These are phyloP conservation scores for Coniochaeta sp. DNA, from an alignment of 2,329 filamentous ascomycete species.

Conservation along the genomic window DNA sequence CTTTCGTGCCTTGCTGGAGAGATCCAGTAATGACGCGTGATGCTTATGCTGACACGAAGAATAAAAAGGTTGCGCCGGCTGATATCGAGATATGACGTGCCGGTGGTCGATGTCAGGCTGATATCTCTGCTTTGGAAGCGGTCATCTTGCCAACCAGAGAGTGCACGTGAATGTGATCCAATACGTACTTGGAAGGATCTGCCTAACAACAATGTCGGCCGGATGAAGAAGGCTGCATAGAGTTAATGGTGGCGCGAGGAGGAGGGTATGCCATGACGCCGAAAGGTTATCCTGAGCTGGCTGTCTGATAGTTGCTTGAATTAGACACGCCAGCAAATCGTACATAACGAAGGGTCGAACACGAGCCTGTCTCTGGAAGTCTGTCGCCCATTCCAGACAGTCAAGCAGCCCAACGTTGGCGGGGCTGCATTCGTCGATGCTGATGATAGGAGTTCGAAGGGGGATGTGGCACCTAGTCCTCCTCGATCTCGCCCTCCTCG, in stretches of 20 bases:
- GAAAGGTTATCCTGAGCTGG: neutral
- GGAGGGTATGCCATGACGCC: neutral
- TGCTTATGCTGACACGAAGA: neutral
- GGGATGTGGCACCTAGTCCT: slow-evolving; percentile 43
- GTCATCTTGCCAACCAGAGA: slow-evolving; percentile 5
- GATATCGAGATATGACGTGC: neutral
- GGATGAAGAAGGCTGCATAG: neutral
- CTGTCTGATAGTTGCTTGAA: neutral
- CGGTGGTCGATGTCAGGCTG: neutral
- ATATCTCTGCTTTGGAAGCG: neutral
- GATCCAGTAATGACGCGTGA: neutral
- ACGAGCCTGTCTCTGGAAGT: neutral
- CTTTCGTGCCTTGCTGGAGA: neutral
- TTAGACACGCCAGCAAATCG: neutral
- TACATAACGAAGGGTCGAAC: neutral
- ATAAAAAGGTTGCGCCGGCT: neutral
- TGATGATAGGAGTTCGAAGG: neutral
- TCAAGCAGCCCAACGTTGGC: neutral
- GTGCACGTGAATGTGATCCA: neutral
- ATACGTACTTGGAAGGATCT: slow-evolving; percentile 1
- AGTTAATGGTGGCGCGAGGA: neutral
- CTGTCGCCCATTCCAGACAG: neutral
- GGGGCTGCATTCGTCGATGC: neutral
- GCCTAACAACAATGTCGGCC: neutral
- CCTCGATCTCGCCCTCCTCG: slow-evolving; percentile 97